phyloP scores from a whole-genome alignment of 345 rosid genomes.

The Anastatica hierochuntica region DNA sequence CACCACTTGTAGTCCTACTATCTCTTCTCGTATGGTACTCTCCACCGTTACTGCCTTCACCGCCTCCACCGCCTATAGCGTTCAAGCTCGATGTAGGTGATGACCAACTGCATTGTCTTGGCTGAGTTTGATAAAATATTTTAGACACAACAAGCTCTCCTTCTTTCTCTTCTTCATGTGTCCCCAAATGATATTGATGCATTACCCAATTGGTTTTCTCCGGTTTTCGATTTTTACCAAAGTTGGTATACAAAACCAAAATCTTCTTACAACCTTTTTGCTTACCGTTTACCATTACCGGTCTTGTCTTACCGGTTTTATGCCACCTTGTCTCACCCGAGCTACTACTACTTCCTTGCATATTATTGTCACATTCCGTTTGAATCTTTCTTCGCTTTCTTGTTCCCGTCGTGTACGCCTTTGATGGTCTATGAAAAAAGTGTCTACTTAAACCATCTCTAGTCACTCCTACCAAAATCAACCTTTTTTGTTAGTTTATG shows the following conservation, averaged over 20 bases:
- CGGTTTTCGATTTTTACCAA: conserved; percentile 91
- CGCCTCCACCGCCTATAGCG: conserved; percentile 38
- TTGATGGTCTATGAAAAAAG: conserved; percentile 97
- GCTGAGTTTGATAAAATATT: conserved; percentile 97
- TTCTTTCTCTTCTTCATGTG: conserved; percentile 93
- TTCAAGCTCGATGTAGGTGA: conserved; percentile 32
- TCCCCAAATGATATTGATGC: conserved; percentile 98
- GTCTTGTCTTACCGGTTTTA: conserved; percentile 96
- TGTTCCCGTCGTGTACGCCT: conserved; percentile 96
- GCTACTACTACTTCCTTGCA: conserved; percentile 57
- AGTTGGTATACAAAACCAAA: conserved; percentile 85
- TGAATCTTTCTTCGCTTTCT: conserved; percentile 96
- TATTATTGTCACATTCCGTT: conserved; percentile 71
- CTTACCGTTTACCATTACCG: conserved; percentile 84
- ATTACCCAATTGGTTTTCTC: conserved; percentile 99
- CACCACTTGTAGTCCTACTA: conserved; percentile 43
- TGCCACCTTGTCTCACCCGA: conserved; percentile 99
- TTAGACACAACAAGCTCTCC: conserved; percentile 98
- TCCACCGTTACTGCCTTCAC: conserved; percentile 20
- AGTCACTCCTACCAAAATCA: conserved; percentile 64
- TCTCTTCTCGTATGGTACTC: conserved; percentile 47
- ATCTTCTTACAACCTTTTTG: conserved; percentile 98
- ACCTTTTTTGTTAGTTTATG: too few species aligned
- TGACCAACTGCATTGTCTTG: conserved; percentile 91
- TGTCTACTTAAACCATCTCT: conserved; percentile 97